Base-by-base conservation (phyloP, 2,329 filamentous ascomycete species). In the Xylariaceae sp. region DNA sequence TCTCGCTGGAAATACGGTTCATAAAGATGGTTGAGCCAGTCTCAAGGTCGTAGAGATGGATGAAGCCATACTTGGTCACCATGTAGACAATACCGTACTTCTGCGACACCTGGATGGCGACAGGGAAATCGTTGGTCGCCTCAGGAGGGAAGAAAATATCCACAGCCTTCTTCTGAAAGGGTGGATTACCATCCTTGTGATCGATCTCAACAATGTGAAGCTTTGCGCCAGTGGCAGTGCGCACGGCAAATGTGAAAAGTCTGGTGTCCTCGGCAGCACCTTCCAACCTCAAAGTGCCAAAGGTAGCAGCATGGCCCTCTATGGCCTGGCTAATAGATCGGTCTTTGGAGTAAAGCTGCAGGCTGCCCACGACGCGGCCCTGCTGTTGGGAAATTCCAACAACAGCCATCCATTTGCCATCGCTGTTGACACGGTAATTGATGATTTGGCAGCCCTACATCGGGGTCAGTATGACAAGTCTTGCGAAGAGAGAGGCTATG, bases 1-100 rank as follows among this genome's bases (percentile, higher is more conserved):
- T 99, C 70, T 99, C 94, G 77, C 91, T 96, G 33, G 94, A 99
- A 66, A 99, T 99, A 64, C 95, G 88, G 80, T 99, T 99, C 91
- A 99, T 95, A 82, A 97, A 99, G 69, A 99, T 94, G 70, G 90
- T 95, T 12, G 88, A 89, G 53, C 90, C 95, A 7, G 89, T 94
- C 77, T 99, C 95, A 51, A 99, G 84, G 67, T 99, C 95, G 75
- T 99, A 97, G 19, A 99, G 83, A 74, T 99, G 94, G 65, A 99
- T 97, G 75, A 97, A 99, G 48, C 94, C 94, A 67, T 97, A 99
- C 73, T 99, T 99, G 51, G 94, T 99, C 57, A 99, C 90, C 66
- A 99, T 84, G 74, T 97, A 97, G 66, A 99, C 87, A 68, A 99
- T 86, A 66, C 92, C 93, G 73, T 99, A 99, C 75, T 94, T 96